These are phyloP conservation scores for Umbilicaria muhlenbergii DNA, from an alignment of 495 filamentous ascomycete genomes.

Conservation along the genomic window DNA sequence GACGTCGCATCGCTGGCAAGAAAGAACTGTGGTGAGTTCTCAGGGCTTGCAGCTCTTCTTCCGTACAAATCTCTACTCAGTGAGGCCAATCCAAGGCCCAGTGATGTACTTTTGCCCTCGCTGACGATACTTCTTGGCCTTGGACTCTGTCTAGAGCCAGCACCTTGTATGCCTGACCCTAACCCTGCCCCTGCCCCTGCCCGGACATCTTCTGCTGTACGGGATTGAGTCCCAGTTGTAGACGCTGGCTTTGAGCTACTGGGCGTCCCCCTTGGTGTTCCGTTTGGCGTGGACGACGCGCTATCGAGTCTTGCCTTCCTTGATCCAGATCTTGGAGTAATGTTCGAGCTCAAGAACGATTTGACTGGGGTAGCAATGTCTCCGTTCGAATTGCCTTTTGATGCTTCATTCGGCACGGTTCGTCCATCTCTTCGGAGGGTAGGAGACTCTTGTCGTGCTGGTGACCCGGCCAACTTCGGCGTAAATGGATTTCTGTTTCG, in stretches of 20 bases:
- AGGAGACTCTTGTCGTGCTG: constrained; percentile 16
- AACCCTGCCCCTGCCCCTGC: not conserved
- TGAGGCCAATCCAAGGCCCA: not conserved
- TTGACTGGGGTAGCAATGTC: constrained; percentile 33
- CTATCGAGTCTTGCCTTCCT: constrained; percentile 53
- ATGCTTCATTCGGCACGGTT: constrained; percentile 20
- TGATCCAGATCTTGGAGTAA: constrained; percentile 57
- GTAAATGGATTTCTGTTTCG: constrained; percentile 30
- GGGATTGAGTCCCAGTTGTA: constrained; percentile 15
- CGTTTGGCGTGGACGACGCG: constrained; percentile 41
- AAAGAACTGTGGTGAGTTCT: constrained; percentile 52
- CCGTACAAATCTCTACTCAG: not conserved
- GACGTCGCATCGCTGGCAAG: constrained; percentile 55
- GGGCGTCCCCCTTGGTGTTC: constrained; percentile 31
- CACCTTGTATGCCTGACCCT: constrained; percentile 1
- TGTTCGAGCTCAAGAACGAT: constrained; percentile 43
- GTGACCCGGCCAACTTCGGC: constrained; percentile 31
- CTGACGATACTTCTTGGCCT: constrained; percentile 6
- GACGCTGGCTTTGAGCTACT: constrained; percentile 20
- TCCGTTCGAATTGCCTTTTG: constrained; percentile 19
- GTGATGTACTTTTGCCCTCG: constrained; percentile 2
- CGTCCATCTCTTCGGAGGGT: constrained; percentile 21
- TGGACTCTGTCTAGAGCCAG: not conserved
- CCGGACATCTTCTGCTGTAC: constrained; percentile 4
- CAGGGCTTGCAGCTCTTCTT: constrained; percentile 15